Base-by-base conservation (phyloP, 805 yeast genomes). In the Starmera quercuum region DNA sequence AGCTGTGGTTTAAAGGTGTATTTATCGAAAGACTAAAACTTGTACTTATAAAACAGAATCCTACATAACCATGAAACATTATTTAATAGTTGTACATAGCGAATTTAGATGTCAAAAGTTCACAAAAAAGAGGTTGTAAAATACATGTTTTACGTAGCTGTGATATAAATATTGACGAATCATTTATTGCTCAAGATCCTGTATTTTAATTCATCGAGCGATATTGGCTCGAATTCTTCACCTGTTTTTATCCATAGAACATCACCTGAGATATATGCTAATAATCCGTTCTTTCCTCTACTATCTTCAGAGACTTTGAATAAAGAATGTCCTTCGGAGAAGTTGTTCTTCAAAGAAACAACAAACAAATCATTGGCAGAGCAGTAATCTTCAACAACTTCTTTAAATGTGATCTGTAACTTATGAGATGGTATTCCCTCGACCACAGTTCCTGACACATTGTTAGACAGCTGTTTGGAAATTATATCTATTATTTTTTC, bases 331-430 rank as follows among this genome's bases (percentile, higher is more conserved):
- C 78, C 80, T 31, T 61, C 45, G 1, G 46, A 39, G 5, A 55
- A 23, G 26, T 47, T 43, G 16, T 36, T 44, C 18, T 40, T 42
- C 18, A 44, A 20, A 2, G 50, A 35, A 7, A 35, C 32, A 11
- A 47, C 26, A 18, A 52, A 39, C 17, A 78, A 59, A 24, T 71
- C 71, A 31, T 73, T 55, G 3, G 59, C 55, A 18, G 63, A 48
- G 45, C 95, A 85, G 46, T 62, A 72, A 3, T 73, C 73, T 34
- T 69, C 74, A 3, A 84, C 72, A 14, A 85, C 78, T 34, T 83
- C 85, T 41, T 67, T 76, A 48, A 78, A 78, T 0, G 83, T 63
- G 4, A 69, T 60, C 20, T 56, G 44, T 1, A 74, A 54, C 28
- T 59, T 61, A 25, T 61, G 59, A 9, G 65, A 42, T 0, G 78